Evolutionary conservation across 2,329 filamentous ascomycete genomes (phyloP).

Genomic region (Penicillium frequentans): DNA sequence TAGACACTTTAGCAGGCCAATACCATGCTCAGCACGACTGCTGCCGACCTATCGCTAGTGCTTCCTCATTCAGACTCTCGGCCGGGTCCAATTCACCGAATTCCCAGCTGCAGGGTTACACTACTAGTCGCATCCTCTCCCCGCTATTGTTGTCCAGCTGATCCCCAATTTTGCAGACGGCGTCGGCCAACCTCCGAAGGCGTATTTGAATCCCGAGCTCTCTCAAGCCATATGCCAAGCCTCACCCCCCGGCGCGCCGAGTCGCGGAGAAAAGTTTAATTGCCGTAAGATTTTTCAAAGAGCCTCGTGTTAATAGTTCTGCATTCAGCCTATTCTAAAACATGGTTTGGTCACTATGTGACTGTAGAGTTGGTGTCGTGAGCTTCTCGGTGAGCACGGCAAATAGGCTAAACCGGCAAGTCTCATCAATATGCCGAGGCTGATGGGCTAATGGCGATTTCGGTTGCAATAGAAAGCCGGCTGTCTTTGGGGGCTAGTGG

Average conservation of each 20-base stretch:
- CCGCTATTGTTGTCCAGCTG: not conserved
- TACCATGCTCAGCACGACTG: not conserved
- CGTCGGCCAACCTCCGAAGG: constrained; percentile 16
- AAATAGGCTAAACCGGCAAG: constrained; percentile 9
- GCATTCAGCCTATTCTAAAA: not conserved
- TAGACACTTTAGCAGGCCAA: not conserved
- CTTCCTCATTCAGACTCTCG: not conserved
- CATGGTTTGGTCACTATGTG: not conserved
- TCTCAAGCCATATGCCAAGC: constrained; percentile 17
- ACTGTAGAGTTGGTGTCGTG: not conserved
- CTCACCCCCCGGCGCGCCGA: constrained; percentile 9
- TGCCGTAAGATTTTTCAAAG: not conserved
- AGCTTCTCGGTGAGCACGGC: not conserved
- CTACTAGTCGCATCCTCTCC: not conserved
- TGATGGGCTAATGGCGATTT: constrained; percentile 1
- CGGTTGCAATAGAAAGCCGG: not conserved
- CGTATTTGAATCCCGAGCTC: constrained; percentile 4
- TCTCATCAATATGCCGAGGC: not conserved
- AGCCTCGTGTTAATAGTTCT: not conserved
- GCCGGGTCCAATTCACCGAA: not conserved
- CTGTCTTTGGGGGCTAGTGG: not conserved
- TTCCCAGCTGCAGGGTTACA: not conserved
- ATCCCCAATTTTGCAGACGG: not conserved
- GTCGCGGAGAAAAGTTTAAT: constrained; percentile 10
- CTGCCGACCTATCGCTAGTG: not conserved